Evolutionary conservation across 2,329 filamentous ascomycete genomes (phyloP), one percentile per base, ranked within the genome.

Genomic region (Colletotrichum sansevieriae): DNA sequence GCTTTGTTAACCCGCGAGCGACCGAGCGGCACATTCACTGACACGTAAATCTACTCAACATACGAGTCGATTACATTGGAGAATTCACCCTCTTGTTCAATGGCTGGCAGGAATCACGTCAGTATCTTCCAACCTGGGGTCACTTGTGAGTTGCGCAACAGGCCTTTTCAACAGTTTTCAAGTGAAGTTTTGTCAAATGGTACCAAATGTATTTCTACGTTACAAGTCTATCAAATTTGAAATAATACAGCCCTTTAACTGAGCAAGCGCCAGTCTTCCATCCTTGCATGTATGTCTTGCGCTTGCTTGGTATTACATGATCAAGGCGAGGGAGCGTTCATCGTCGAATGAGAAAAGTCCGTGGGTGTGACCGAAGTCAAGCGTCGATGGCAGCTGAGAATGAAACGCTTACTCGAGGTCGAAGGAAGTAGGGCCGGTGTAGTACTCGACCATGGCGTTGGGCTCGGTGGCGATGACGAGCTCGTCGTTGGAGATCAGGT

Each of bases 361-460:
- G 15, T 12, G 49, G 4, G 12, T 25, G 2, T 35, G 49, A 37
- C 29, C 49, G 39, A 15, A 46, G 55, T 29, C 55, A 44, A 58
- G 39, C 39, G 41, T 59, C 29, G 56, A 43, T 41, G 33, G 18
- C 33, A 41, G 18, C 52, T 22, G 20, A 3, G 20, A 33, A 33
- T 12, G 2, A 41, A 62, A 11, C 12, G 11, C 43, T 65, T 65
- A 68, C 62, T 65, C 62, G 43, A 68, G 65, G 41, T 68, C 44
- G 55, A 68, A 68, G 4, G n/a, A 15, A 15, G 4, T 46, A 8
- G 77, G 60, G 61, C 77, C 77, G 20, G 58, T 73, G 73, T 79
- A 79, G 56, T 8, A 58, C 75, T 79, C 68, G 46, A 76, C 73
- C 49, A 61, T 59, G 29, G 72, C 76, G 63, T 76, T 77, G 62